These are phyloP conservation scores for Hemileccinum impolitum DNA, from an alignment of 768 basidiomycete species.

Conservation along the genomic window DNA sequence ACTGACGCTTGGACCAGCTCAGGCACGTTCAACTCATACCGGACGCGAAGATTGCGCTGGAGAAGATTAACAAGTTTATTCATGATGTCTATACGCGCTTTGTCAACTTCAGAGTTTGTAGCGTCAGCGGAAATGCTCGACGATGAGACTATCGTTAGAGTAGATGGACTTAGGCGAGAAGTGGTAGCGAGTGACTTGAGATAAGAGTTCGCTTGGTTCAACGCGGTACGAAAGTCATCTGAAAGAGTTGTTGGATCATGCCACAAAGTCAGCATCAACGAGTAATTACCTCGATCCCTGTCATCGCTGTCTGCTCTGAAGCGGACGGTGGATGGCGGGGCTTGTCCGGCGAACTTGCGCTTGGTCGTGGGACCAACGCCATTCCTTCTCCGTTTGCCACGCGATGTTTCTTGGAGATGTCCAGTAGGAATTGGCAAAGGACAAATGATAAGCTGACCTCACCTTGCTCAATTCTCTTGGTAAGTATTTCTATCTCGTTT, in stretches of 20 bases:
- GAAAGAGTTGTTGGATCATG: conserved; percentile 11
- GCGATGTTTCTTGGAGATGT: conserved; percentile 22
- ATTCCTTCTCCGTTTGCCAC: conserved; percentile 31
- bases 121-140: conserved; percentile 36
- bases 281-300: conserved; percentile 32
- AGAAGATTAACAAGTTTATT: conserved; percentile 60
- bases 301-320: conserved; percentile 34
- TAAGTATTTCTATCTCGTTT: conserved; percentile 66
- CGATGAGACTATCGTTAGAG: conserved; percentile 36
- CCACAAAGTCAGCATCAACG: background rate
- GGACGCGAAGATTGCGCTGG: conserved; percentile 68
- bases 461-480: conserved; percentile 48
- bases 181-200: conserved; percentile 55
- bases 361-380: conserved; percentile 23
- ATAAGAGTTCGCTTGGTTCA: conserved; percentile 59
- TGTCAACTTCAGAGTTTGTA: conserved; percentile 42
- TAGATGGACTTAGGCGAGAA: conserved; percentile 34
- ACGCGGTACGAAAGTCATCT: conserved; percentile 74
- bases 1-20: conserved; percentile 78
- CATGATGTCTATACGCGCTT: conserved; percentile 61
- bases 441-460: background rate
- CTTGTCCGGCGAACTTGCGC: conserved; percentile 34
- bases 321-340: conserved; percentile 26
- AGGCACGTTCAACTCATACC: conserved; percentile 66
- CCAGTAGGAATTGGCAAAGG: background rate